A percentile compares a stretch with the other conserved stretches of the same genome.
These are phyloP conservation scores for Trichoderma citrinoviride DNA, from an alignment of 2,329 filamentous ascomycete genomes.

Conservation along the genomic window DNA sequence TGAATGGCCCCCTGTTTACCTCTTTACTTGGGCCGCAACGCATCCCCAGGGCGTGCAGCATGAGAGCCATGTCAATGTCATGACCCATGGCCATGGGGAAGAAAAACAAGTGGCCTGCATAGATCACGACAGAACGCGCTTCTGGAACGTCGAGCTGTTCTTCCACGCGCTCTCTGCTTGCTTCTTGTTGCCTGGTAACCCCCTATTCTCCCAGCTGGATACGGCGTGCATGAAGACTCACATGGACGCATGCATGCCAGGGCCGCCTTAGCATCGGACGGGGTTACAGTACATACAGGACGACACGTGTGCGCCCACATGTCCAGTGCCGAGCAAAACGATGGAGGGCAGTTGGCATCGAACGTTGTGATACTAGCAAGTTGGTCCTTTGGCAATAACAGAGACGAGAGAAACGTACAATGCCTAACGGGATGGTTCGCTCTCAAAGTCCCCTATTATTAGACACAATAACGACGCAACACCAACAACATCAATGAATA, in stretches of 20 bases:
- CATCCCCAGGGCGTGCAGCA: not conserved
- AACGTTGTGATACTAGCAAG: no score
- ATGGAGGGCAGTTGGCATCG: no score
- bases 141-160: not conserved
- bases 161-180: not conserved
- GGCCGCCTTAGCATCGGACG: not conserved
- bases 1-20: not conserved
- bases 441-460: not conserved
- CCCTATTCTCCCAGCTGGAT: not conserved
- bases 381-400: not conserved
- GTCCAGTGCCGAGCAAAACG: no score
- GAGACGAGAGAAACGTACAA: not conserved
- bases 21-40: not conserved
- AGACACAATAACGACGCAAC: not conserved
- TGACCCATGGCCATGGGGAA: not conserved
- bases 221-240: slow-evolving; percentile 3
- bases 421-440: not conserved
- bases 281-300: not conserved
- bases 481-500: not conserved
- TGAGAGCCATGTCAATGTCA: not conserved
- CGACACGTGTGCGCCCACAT: not conserved
- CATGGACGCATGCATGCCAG: not conserved
- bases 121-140: slow-evolving; percentile 15
- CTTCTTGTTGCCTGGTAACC: not conserved
- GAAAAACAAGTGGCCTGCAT: not conserved